These are phyloP conservation scores for Camillea tinctor DNA, from an alignment of 2,329 filamentous ascomycete genomes.

Conservation along the genomic window DNA sequence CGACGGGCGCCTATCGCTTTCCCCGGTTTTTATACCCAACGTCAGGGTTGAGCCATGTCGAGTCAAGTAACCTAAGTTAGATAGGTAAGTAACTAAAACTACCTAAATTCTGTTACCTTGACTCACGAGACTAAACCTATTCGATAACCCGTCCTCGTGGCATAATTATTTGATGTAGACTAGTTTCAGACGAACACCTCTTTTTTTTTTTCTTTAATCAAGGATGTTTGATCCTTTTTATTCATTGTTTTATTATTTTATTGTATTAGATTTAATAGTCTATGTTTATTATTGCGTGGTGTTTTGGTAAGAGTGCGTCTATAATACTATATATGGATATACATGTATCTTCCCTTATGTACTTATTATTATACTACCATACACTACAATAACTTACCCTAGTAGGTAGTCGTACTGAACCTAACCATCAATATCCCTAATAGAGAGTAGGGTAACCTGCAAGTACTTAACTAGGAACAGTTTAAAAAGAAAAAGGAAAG, in stretches of 20 bases:
- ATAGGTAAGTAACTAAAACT: background rate
- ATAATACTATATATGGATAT: too few relatives aligned
- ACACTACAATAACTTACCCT: too few relatives aligned
- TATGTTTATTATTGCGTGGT: too few relatives aligned
- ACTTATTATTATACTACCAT: too few relatives aligned
- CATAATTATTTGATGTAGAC: slow-evolving; percentile 1
- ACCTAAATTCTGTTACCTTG: background rate
- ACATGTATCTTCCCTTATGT: too few relatives aligned
- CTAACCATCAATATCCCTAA: slow-evolving; percentile 1
- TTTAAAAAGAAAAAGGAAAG: background rate
- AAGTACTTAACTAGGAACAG: background rate
- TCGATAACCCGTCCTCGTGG: slow-evolving; percentile 1
- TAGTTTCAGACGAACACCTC: slow-evolving; percentile 5
- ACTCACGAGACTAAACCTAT: background rate
- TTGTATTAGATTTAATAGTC: too few relatives aligned
- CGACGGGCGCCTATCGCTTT: too few relatives aligned
- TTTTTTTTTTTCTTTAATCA: background rate
- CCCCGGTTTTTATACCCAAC: background rate
- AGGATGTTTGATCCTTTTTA: too few relatives aligned
- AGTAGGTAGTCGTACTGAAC: background rate
- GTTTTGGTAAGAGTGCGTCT: too few relatives aligned
- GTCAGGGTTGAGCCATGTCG: background rate
- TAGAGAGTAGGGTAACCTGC: background rate
- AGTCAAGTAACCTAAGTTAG: background rate
- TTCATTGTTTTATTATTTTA: too few relatives aligned